Evolutionary conservation across 257 asterid genomes (phyloP).

Genomic region (Nicotiana knightiana): DNA sequence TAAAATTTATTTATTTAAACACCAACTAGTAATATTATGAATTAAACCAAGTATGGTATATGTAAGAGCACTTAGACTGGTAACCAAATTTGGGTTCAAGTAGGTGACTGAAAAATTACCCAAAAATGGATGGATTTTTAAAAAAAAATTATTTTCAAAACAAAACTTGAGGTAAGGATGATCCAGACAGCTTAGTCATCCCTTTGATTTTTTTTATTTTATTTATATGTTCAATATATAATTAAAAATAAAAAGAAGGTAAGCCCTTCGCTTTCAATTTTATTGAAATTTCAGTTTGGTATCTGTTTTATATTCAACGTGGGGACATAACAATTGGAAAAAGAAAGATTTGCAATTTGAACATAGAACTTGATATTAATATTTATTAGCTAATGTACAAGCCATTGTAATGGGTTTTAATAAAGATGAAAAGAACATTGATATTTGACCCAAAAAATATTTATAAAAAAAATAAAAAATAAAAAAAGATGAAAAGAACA

Average conservation of each 20-base stretch:
- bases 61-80: neutral
- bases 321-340: neutral
- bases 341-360: neutral
- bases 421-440: neutral
- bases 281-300: neutral
- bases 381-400: neutral
- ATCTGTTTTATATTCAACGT: neutral
- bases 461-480: too few species aligned
- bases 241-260: neutral
- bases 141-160: neutral
- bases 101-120: neutral
- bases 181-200: neutral
- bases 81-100: constrained; percentile 4
- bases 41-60: neutral
- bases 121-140: neutral
- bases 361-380: neutral
- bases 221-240: too few species aligned
- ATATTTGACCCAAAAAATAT: too few species aligned
- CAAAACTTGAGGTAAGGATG: neutral
- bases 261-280: neutral
- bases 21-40: neutral
- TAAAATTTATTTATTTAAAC: neutral
- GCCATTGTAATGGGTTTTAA: neutral
- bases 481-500: neutral
- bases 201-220: neutral